Conservation (phyloP, 345 rosid genomes). For the Combretum micranthum region DNA sequence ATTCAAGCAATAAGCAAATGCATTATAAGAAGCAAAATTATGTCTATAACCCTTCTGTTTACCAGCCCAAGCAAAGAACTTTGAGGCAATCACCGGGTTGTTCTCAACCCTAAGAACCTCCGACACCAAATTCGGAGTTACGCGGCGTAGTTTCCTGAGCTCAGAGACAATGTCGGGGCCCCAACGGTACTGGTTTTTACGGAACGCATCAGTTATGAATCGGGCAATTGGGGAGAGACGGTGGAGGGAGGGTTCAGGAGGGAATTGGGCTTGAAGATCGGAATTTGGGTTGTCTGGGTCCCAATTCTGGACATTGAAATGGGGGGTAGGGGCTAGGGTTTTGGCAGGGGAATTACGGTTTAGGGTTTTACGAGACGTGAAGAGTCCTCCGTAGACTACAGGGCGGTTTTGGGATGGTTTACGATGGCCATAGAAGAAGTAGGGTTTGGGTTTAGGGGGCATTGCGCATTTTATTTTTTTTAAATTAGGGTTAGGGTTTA, state of each 20-base stretch:
- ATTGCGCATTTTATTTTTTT: constrained; percentile 7
- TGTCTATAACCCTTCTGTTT: constrained; percentile 80
- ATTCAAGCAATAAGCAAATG: constrained; percentile 79
- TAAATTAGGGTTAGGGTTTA: neutral
- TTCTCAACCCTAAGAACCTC: constrained; percentile 66
- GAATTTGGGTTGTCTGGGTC: constrained; percentile 39
- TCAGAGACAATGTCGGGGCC: constrained; percentile 56
- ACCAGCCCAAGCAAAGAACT: constrained; percentile 93
- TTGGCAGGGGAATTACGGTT: constrained; percentile 5
- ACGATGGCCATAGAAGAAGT: constrained; percentile 77
- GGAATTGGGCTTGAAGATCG: constrained; percentile 18
- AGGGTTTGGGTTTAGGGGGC: constrained; percentile 46
- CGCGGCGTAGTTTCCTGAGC: constrained; percentile 82
- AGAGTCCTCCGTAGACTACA: constrained; percentile 67
- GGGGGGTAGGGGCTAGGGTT: constrained; percentile 10
- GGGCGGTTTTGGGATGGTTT: constrained; percentile 82
- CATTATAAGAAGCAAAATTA: constrained; percentile 75
- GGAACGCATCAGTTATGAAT: constrained; percentile 70
- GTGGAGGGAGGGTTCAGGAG: constrained; percentile 19
- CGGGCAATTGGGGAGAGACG: constrained; percentile 80
- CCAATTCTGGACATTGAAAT: constrained; percentile 64
- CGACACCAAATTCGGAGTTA: constrained; percentile 67
- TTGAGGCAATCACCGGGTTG: constrained; percentile 54
- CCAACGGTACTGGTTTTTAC: constrained; percentile 52
- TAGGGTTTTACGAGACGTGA: constrained; percentile 59